Evolutionary conservation across 495 filamentous ascomycete species (phyloP).

Genomic region (Hyaloscypha variabilis): DNA sequence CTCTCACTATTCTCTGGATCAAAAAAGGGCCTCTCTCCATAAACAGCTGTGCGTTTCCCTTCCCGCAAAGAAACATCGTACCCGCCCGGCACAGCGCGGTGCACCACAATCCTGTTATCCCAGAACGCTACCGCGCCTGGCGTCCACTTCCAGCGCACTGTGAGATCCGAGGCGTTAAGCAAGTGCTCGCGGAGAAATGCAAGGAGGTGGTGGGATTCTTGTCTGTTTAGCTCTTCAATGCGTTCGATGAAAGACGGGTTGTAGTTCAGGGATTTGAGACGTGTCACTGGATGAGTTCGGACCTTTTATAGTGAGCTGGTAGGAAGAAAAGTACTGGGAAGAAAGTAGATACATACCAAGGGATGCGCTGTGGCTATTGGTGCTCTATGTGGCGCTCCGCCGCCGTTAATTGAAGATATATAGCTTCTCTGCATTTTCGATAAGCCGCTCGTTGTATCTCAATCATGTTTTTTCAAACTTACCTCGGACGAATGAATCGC

Average conservation of each 20-base stretch:
- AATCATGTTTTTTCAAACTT: conserved; percentile 45
- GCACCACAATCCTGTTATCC: conserved; percentile 44
- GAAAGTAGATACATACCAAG: no score
- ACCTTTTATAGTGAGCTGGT: conserved; percentile 58
- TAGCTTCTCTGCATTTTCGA: no score
- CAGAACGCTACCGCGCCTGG: conserved; percentile 56
- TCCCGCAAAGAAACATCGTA: conserved; percentile 45
- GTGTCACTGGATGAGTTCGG: conserved; percentile 55
- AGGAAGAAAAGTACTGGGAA: conserved; percentile 39
- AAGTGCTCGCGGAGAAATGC: conserved; percentile 54
- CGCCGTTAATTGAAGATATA: no score
- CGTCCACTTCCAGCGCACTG: conserved; percentile 55
- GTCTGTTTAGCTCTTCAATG: conserved; percentile 56
- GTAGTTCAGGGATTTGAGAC: conserved; percentile 51
- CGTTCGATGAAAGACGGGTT: conserved; percentile 53
- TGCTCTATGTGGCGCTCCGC: no score
- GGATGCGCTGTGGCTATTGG: no score
- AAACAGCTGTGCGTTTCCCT: conserved; percentile 55
- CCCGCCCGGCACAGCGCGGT: conserved; percentile 54
- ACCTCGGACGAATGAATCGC: conserved; percentile 55
- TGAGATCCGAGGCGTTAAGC: conserved; percentile 54
- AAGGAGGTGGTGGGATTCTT: conserved; percentile 52
- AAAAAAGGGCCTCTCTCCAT: conserved; percentile 58
- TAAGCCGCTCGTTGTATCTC: not conserved
- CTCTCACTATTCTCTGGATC: no score